Evolutionary conservation across 2,329 filamentous ascomycete genomes (phyloP), one percentile per base, ranked within the genome.

Genomic region (Trichophaea hybrida): DNA sequence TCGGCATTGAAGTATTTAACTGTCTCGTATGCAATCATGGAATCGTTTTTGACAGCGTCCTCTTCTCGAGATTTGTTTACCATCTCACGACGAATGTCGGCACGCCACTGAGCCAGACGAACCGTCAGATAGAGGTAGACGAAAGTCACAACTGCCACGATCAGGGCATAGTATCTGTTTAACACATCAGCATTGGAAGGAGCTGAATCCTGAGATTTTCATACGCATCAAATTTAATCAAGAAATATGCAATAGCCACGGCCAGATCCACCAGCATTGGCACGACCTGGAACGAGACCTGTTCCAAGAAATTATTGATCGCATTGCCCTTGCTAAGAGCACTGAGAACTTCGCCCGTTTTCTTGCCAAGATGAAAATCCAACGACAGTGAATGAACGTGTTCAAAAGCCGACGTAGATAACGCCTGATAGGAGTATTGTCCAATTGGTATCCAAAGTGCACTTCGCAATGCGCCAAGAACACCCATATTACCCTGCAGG

Each of bases 31-130:
- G 89, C 94, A 63, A 93, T 89, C 76, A 98, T 93, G 0, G 93
- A 97, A 72, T 98, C 93, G 70, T 96, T 97, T 74, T 97, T 97
- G 67, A 97, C 89, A 5, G 93, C 93, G 72, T 96, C 91, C 73
- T 96, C 89, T 73, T 96, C 89, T 64, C 93, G 81, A 67, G 93
- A 89, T 12, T 89, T 88, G 70, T 96, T 97, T 55, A 91, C 91
- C 85, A 96, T 96, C 69, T 91, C 82, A 62, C 93, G 81, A 68
- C 93, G 83, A 68, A 95, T 88, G 69, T 94, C 88, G 5, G 90
- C 88, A 68, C 93, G 81, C 75, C 89, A 95, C 63, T 91, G 86
- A 13, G 93, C 91, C 85, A 98, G 89, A 65, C 90, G 87, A 68
- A 98, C 88, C 5, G 93, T 98, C 70, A 97, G 81, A 73, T 95